Conservation (phyloP, 2,329 filamentous ascomycete genomes). For the Fusarium chaquense region DNA sequence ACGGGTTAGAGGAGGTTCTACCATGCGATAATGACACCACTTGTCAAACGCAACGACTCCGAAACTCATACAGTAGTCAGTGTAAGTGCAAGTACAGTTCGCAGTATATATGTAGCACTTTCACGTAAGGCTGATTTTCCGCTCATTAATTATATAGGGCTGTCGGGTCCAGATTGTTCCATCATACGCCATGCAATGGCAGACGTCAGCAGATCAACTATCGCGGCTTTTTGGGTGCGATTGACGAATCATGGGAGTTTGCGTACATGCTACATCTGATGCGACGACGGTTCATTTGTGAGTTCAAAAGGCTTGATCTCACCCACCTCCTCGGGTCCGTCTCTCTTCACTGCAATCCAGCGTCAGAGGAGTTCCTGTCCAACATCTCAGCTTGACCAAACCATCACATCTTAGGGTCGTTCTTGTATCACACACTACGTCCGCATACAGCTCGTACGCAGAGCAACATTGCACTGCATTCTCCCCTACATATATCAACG, state of each 20-base stretch:
- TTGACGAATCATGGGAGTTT: slow-evolving; percentile 4
- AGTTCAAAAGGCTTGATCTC: slow-evolving; percentile 28
- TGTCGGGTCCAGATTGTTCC: slow-evolving; percentile 15
- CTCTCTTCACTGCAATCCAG: not conserved
- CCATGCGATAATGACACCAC: slow-evolving; percentile 28
- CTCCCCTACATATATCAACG: not conserved
- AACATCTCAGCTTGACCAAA: not conserved
- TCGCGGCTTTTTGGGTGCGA: not conserved
- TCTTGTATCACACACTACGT: not conserved
- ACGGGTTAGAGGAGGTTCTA: slow-evolving; percentile 38
- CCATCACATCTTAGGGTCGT: not conserved
- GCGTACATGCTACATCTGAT: not conserved
- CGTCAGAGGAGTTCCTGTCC: not conserved
- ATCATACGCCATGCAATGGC: not conserved
- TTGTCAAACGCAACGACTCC: slow-evolving; percentile 2
- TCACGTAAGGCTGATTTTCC: not conserved
- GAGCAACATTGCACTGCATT: slow-evolving; percentile 18
- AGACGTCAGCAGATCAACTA: slow-evolving; percentile 11
- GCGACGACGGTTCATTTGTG: slow-evolving; percentile 1
- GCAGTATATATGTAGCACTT: slow-evolving; percentile 2
- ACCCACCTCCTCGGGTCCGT: slow-evolving; percentile 11
- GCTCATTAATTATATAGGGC: slow-evolving; percentile 6
- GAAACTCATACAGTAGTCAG: not conserved
- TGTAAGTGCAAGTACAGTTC: not conserved
- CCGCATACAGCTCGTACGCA: not conserved